These are phyloP conservation scores for Astragalus glycyphyllos DNA, from an alignment of 306 rosid genomes.

Conservation along the genomic window DNA sequence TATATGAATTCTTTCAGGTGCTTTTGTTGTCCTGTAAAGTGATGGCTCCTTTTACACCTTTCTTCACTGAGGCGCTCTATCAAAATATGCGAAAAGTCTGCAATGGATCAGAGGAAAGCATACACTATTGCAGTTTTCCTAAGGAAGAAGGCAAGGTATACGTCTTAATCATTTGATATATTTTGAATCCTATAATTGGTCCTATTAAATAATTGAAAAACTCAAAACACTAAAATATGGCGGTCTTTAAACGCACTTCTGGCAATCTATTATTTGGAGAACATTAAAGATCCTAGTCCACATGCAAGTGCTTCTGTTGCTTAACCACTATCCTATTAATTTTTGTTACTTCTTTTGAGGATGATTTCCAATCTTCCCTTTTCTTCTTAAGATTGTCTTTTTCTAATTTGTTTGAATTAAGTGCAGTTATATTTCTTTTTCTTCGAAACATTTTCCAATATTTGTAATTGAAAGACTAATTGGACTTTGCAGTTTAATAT, in stretches of 20 bases:
- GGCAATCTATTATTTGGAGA: conserved; percentile 11
- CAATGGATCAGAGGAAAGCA: conserved; percentile 75
- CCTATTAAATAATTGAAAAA: conserved; percentile 7
- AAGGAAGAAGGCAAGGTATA: conserved; percentile 81
- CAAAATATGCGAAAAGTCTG: conserved; percentile 88
- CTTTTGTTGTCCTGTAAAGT: conserved; percentile 92
- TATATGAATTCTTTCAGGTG: conserved; percentile 61
- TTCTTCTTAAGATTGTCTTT: background rate
- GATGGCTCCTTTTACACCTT: conserved; percentile 98
- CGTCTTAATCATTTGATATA: conserved; percentile 15
- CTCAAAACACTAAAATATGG: background rate
- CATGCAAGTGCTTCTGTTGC: conserved; percentile 9
- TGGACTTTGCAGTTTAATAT: conserved; percentile 23
- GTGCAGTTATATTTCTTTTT: background rate
- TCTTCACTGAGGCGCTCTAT: conserved; percentile 91
- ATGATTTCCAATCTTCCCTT: conserved; percentile 10
- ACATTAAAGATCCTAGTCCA: conserved; percentile 13
- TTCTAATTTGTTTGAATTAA: background rate
- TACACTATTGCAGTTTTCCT: conserved; percentile 89
- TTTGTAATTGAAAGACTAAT: conserved; percentile 25
- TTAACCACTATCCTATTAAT: background rate
- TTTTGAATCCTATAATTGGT: conserved; percentile 5
- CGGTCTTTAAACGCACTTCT: background rate
- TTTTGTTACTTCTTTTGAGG: background rate
- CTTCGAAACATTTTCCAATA: conserved; percentile 24